Percentiles rank a stretch among this genome's conserved stretches.
Evolutionary conservation across 108 stramenopile species (phyloP).

Genomic region (Nitzschia sp.): DNA sequence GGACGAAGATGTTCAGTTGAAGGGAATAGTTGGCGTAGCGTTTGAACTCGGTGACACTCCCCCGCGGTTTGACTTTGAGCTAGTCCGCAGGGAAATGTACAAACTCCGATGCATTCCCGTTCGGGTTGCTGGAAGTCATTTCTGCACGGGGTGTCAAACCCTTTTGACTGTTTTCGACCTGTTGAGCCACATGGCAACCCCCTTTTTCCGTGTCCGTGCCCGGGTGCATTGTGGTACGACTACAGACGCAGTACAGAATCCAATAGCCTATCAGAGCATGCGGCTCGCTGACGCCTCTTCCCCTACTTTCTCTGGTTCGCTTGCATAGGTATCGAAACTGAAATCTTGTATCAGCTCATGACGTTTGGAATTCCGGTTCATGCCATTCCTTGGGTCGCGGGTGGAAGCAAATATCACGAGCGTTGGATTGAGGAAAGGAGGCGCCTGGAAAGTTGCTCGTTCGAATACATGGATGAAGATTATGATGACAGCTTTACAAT

Average conservation of each 20-base stretch:
- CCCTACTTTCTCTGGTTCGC: no score
- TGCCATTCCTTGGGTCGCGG: not conserved
- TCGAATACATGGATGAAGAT: not conserved
- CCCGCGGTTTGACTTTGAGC: not conserved
- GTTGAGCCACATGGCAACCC: not conserved
- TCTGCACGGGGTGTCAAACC: not conserved
- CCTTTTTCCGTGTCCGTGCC: not conserved
- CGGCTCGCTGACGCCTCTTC: no score
- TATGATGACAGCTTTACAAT: not conserved
- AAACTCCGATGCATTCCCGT: not conserved
- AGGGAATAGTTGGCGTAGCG: not conserved
- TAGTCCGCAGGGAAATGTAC: not conserved
- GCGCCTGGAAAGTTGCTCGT: not conserved
- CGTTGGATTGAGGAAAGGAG: not conserved
- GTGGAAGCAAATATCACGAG: not conserved
- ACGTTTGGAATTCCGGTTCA: not conserved
- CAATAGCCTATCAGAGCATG: no score
- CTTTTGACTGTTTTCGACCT: not conserved
- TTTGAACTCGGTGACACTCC: not conserved
- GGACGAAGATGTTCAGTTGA: conserved; percentile 16
- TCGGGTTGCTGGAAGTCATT: not conserved
- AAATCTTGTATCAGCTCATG: not conserved
- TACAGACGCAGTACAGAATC: no score
- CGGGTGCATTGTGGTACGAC: not conserved
- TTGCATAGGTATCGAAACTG: not conserved